A percentile compares a stretch with the other conserved stretches of the same genome.
Evolutionary conservation across 768 basidiomycete genomes (phyloP).

Genomic region (Trichaptum fuscoviolaceum): DNA sequence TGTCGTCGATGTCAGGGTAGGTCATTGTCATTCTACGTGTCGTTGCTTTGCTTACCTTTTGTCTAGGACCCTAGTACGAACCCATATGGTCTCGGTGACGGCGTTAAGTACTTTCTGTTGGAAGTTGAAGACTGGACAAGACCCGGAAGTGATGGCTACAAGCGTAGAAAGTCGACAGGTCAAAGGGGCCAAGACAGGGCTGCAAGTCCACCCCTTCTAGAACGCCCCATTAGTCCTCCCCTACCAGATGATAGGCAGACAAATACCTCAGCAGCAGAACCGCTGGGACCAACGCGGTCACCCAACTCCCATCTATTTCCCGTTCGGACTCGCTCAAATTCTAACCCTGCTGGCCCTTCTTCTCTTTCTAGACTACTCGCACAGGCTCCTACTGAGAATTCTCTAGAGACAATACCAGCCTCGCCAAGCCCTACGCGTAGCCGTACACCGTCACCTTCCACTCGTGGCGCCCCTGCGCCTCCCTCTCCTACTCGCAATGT

Average conservation of each 20-base stretch:
- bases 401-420: constrained; percentile 19
- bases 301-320: constrained; percentile 68
- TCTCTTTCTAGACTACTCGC: constrained; percentile 76
- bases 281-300: constrained; percentile 58
- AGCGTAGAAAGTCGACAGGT: constrained; percentile 49
- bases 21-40: constrained; percentile 16
- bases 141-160: constrained; percentile 48
- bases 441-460: constrained; percentile 11
- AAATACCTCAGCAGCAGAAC: constrained; percentile 57
- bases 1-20: constrained; percentile 73
- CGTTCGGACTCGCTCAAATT: constrained; percentile 55
- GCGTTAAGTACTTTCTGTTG: constrained; percentile 89
- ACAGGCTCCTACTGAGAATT: constrained; percentile 52
- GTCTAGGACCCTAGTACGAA: constrained; percentile 74
- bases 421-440: constrained; percentile 14
- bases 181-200: constrained; percentile 36
- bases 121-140: constrained; percentile 94
- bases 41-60: constrained; percentile 8
- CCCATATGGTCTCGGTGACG: constrained; percentile 84
- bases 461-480: constrained; percentile 32
- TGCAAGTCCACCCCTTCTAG: constrained; percentile 13
- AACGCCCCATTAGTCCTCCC: constrained; percentile 30
- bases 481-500: constrained; percentile 31
- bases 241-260: constrained; percentile 61
- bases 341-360: constrained; percentile 67